phyloP scores from a whole-genome alignment of 2,329 filamentous ascomycete genomes.

The Epichloe elymi region DNA sequence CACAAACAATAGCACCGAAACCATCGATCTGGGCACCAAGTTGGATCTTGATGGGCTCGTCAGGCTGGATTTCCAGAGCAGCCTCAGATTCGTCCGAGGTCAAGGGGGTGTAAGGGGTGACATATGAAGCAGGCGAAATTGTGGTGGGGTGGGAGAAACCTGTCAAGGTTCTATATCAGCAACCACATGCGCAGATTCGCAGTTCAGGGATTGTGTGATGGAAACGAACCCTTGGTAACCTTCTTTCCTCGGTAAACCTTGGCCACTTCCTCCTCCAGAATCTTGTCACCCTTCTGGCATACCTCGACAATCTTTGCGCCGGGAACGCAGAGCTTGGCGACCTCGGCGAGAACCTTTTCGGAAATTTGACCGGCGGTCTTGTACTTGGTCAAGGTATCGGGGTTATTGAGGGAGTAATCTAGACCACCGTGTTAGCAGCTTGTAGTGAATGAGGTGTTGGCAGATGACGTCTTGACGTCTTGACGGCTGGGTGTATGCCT shows the following conservation, averaged over 20 bases:
- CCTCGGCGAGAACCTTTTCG: constrained; percentile 84
- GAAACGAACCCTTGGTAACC: constrained; percentile 64
- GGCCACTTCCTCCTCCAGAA: constrained; percentile 80
- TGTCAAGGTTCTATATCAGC: constrained; percentile 19
- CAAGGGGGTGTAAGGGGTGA: constrained; percentile 94
- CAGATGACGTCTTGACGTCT: neutral
- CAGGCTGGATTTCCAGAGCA: constrained; percentile 61
- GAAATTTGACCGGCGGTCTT: constrained; percentile 93
- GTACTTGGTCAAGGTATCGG: constrained; percentile 96
- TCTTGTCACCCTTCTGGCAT: constrained; percentile 90
- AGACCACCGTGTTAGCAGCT: constrained; percentile 3
- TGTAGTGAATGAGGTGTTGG: neutral
- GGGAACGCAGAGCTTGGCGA: constrained; percentile 59
- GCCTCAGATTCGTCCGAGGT: constrained; percentile 79
- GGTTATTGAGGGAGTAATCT: constrained; percentile 88
- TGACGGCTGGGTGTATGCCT: constrained; percentile 3
- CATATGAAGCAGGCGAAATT: constrained; percentile 82
- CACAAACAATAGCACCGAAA: constrained; percentile 90
- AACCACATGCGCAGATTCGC: neutral
- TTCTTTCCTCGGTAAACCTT: constrained; percentile 99
- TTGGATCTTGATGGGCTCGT: constrained; percentile 92
- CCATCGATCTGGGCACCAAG: constrained; percentile 98
- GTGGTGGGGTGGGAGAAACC: constrained; percentile 90
- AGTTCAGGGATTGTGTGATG: neutral
- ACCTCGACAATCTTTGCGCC: constrained; percentile 88